Evolutionary conservation across 345 rosid species (phyloP).

Genomic region (Orychophragmus violaceus): DNA sequence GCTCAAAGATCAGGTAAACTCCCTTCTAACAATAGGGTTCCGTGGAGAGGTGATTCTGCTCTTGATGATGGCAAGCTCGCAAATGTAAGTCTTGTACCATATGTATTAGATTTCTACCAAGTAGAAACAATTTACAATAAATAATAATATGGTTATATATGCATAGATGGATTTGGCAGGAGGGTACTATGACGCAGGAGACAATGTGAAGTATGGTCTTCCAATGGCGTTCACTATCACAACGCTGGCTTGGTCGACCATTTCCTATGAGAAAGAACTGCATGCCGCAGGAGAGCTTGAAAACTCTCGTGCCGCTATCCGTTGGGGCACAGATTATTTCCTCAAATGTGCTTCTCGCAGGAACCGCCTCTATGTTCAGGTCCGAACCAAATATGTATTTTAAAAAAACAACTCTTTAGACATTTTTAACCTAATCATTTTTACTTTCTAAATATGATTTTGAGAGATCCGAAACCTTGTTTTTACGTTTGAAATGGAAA

Average conservation of each 20-base stretch:
- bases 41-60: slow-evolving; percentile 93
- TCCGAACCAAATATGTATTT: neutral
- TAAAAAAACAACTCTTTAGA: neutral
- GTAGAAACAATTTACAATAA: neutral
- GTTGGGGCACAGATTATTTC: slow-evolving; percentile 95
- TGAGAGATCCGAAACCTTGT: neutral
- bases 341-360: slow-evolving; percentile 49
- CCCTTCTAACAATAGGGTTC: slow-evolving; percentile 48
- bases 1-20: slow-evolving; percentile 92
- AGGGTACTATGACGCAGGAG: slow-evolving; percentile 93
- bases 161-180: slow-evolving; percentile 65
- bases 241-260: slow-evolving; percentile 70
- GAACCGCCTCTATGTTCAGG: slow-evolving; percentile 67
- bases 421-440: neutral
- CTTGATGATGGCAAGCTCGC: slow-evolving; percentile 72
- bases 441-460: neutral
- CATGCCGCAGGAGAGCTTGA: slow-evolving; percentile 44
- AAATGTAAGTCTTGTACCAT: slow-evolving; percentile 32
- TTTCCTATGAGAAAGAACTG: slow-evolving; percentile 45
- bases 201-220: slow-evolving; percentile 78
- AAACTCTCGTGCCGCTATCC: slow-evolving; percentile 45
- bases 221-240: slow-evolving; percentile 93
- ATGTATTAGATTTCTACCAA: neutral
- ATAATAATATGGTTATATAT: neutral
- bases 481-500: neutral